These are phyloP conservation scores for Orychophragmus violaceus DNA, from an alignment of 345 rosid species.

Conservation along the genomic window DNA sequence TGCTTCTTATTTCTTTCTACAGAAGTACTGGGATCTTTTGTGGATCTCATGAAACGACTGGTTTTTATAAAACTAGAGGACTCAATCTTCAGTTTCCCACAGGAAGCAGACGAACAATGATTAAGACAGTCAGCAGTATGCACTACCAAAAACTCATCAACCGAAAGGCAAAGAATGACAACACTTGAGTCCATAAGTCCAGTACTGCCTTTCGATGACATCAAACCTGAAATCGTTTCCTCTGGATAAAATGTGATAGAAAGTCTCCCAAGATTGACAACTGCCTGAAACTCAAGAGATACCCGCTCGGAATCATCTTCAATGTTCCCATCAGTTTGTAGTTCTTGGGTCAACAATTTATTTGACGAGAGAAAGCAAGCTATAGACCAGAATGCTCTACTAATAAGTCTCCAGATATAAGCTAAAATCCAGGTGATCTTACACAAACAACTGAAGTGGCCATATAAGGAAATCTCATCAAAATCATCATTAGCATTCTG, in stretches of 20 bases:
- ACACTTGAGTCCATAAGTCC: slow-evolving; percentile 38
- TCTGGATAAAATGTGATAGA: slow-evolving; percentile 38
- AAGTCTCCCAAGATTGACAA: slow-evolving; percentile 50
- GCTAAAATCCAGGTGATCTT: slow-evolving; percentile 33
- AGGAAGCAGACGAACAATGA: slow-evolving; percentile 48
- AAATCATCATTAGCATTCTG: slow-evolving; percentile 30
- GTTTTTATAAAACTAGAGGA: slow-evolving; percentile 31
- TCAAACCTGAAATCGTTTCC: slow-evolving; percentile 26
- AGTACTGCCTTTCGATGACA: slow-evolving; percentile 33
- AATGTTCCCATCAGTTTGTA: slow-evolving; percentile 23
- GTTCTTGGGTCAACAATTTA: slow-evolving; percentile 27
- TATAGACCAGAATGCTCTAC: slow-evolving; percentile 31
- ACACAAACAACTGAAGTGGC: slow-evolving; percentile 22
- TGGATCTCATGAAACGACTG: slow-evolving; percentile 28
- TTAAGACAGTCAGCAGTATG: slow-evolving; percentile 40
- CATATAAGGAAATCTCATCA: slow-evolving; percentile 23
- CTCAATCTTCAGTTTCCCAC: slow-evolving; percentile 49
- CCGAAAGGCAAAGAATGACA: slow-evolving; percentile 47
- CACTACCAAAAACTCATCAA: slow-evolving; percentile 45
- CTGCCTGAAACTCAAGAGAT: slow-evolving; percentile 34
- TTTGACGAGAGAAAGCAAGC: slow-evolving; percentile 25
- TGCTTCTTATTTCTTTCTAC: slow-evolving; percentile 33
- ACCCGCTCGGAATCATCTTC: slow-evolving; percentile 32
- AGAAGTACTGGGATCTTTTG: slow-evolving; percentile 32
- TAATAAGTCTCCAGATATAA: slow-evolving; percentile 37